Conservation (phyloP, 2,329 filamentous ascomycete species). For the Leptosphaerulina australis region DNA sequence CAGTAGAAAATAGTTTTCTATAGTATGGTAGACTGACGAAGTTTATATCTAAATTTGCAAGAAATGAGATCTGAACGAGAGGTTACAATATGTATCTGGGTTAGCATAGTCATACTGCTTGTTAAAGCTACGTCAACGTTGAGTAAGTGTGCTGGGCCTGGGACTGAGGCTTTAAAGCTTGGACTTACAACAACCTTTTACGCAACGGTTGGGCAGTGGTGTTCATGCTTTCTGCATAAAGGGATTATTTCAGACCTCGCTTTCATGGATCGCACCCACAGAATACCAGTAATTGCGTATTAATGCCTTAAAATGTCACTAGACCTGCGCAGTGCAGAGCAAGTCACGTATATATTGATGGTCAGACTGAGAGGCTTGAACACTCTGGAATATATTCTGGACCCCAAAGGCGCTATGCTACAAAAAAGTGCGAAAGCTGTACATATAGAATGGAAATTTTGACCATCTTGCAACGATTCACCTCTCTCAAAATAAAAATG, state of each 20-base stretch:
- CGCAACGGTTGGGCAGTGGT: too few species aligned
- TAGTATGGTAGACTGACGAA: background rate
- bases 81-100: background rate
- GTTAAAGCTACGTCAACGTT: too few species aligned
- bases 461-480: constrained; percentile 10
- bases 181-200: too few species aligned
- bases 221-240: too few species aligned
- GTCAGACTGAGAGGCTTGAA: background rate
- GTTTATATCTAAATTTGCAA: background rate
- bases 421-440: constrained; percentile 2
- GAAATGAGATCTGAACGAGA: background rate
- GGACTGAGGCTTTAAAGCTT: too few species aligned
- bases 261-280: too few species aligned
- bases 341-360: background rate
- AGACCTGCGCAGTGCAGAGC: too few species aligned
- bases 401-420: constrained; percentile 10
- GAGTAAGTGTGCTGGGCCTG: too few species aligned
- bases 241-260: too few species aligned
- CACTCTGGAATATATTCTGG: background rate
- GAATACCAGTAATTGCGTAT: too few species aligned
- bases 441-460: constrained; percentile 8
- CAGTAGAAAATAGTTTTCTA: background rate
- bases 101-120: background rate
- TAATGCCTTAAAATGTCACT: too few species aligned
- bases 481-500: constrained; percentile 3